Base-by-base conservation (phyloP, 345 rosid genomes). In the Ceriops tagal region DNA sequence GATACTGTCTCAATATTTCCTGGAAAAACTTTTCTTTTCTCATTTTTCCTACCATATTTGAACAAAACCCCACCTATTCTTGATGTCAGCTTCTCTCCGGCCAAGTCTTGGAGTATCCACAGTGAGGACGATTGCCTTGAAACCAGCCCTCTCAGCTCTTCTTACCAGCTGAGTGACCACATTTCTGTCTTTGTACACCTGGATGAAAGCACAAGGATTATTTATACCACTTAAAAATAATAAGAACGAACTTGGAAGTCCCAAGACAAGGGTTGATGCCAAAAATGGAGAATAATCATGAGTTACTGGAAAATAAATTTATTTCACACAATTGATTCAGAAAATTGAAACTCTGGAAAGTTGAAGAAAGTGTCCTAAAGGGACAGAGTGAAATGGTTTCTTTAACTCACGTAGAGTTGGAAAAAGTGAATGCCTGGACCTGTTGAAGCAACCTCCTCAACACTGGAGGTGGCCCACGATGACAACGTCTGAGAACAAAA, bases 81-180 rank as follows among this genome's bases (percentile, higher is more conserved):
- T 93, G 82, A 93, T 93, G 79, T 91, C 97, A 30, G 97, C 83
- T 79, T 93, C 98, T 71, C 98, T 83, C 24, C 97, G 95, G 39
- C 98, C 98, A 35, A 93, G 95, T 80, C 88, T 83, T 53, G 98
- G 98, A 65, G 96, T 89, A 74, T 93, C 98, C 30, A 88, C 96
- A n/a, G 97, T 93, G 49, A 93, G 95, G 74, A 86, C 96, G 77
- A 93, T 91, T 10, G 95, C 97, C 83, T 87, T 91, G 80, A 91
- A 93, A 58, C 97, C 97, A 77, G 96, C 97, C 79, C 81, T 82
- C 77, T 91, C 97, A 37, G 98, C 98, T 82, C 98, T 81, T 74
- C 83, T 87, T 64, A 93, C 95, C 49, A 91, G 87, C 78, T 93
- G 97, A 30, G 83, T 77, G 10, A 87, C 98, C 71, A 93, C 80